Evolutionary conservation across 2,329 filamentous ascomycete species (phyloP).

Genomic region (Talaromyces marneffei): DNA sequence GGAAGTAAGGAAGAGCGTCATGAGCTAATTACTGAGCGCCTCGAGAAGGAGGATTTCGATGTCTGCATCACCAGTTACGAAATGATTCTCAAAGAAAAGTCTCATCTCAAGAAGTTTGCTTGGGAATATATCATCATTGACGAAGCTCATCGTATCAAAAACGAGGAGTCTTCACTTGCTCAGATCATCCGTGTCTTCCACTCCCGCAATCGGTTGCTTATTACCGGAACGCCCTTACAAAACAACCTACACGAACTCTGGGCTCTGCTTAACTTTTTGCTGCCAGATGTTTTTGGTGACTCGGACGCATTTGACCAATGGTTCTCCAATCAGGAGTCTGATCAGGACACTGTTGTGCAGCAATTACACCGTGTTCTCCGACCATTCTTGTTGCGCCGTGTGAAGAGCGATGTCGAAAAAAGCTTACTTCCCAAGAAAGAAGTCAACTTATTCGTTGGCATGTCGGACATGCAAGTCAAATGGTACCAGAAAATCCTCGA

Average conservation of each 20-base stretch:
- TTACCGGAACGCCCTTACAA: slow-evolving; percentile 92
- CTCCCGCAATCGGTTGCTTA: slow-evolving; percentile 88
- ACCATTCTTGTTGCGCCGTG: slow-evolving; percentile 88
- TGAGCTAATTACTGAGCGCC: slow-evolving; percentile 77
- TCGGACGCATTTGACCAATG: slow-evolving; percentile 95
- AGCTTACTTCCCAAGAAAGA: slow-evolving; percentile 96
- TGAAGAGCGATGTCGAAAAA: slow-evolving; percentile 98
- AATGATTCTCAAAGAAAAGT: slow-evolving; percentile 94
- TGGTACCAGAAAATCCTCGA: slow-evolving; percentile 99
- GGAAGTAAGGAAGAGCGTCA: slow-evolving; percentile 92
- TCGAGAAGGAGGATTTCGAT: slow-evolving; percentile 94
- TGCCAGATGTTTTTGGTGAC: slow-evolving; percentile 98
- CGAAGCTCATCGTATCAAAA: slow-evolving; percentile 97
- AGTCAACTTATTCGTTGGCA: slow-evolving; percentile 91
- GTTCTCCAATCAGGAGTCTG: slow-evolving; percentile 85
- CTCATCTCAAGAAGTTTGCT: slow-evolving; percentile 91
- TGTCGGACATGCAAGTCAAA: slow-evolving; percentile 98
- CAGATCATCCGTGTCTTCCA: slow-evolving; percentile 96
- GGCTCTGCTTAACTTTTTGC: slow-evolving; percentile 92
- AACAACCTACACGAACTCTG: slow-evolving; percentile 98
- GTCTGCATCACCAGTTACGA: slow-evolving; percentile 98
- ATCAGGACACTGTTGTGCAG: slow-evolving; percentile 93
- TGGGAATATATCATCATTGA: slow-evolving; percentile 99
- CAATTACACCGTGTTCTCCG: slow-evolving; percentile 89
- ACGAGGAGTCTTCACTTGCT: slow-evolving; percentile 93